phyloP scores from a whole-genome alignment of 164 flowering plant genomes.

The Umbilicus rupestris region DNA sequence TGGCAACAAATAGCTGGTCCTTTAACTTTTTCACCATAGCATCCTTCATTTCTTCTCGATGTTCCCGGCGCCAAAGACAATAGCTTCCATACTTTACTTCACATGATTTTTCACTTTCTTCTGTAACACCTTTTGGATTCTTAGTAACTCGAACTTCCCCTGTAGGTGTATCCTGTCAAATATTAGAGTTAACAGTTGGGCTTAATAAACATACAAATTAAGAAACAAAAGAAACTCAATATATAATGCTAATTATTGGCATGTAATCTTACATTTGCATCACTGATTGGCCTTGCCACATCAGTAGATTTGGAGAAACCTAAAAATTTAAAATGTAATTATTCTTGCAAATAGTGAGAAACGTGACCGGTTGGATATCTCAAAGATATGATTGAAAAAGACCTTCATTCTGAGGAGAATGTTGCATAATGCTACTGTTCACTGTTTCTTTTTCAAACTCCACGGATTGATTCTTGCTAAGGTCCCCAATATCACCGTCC shows the following conservation, averaged over 20 bases:
- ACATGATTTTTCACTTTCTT: conserved; percentile 5
- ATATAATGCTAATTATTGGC: neutral
- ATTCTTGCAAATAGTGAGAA: neutral
- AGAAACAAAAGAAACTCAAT: neutral
- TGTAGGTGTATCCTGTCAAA: neutral
- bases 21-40: conserved; percentile 8
- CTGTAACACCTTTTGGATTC: neutral
- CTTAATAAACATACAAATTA: neutral
- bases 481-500: neutral
- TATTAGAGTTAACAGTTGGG: neutral
- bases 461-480: neutral
- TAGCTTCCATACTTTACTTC: conserved; percentile 1
- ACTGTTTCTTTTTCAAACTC: neutral
- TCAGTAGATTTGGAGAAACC: neutral
- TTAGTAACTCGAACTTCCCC: neutral
- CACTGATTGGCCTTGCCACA: neutral
- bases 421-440: neutral
- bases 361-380: neutral
- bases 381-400: neutral
- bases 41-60: conserved; percentile 1
- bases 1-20: conserved; percentile 8
- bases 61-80: conserved; percentile 1
- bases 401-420: neutral
- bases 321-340: neutral
- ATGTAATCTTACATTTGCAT: neutral